A percentile compares a stretch with the other conserved stretches of the same genome.
Conservation (phyloP, 306 rosid genomes). For the Senna siamea region DNA sequence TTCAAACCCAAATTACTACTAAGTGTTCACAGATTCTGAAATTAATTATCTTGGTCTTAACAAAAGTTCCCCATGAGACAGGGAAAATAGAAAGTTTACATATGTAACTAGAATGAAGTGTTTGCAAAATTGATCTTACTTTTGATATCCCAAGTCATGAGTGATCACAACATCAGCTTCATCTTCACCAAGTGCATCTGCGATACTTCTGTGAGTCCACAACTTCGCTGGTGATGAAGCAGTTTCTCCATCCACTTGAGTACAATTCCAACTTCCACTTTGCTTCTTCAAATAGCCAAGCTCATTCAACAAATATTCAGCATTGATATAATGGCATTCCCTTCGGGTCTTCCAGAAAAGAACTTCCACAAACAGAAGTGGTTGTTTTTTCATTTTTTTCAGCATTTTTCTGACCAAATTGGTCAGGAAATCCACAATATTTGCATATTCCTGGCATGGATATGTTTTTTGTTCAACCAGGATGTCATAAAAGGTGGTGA, state of each 20-base stretch:
- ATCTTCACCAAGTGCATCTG: constrained; percentile 99
- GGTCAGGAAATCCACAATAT: constrained; percentile 69
- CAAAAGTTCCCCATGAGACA: constrained; percentile 11
- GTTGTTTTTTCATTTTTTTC: constrained; percentile 82
- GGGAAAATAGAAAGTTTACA: constrained; percentile 14
- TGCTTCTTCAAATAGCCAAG: constrained; percentile 73
- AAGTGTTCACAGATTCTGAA: constrained; percentile 27
- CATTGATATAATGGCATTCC: constrained; percentile 89
- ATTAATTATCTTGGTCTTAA: background rate
- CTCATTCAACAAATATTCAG: constrained; percentile 80
- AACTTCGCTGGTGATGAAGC: constrained; percentile 56
- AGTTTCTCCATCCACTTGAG: constrained; percentile 48
- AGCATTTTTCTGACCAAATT: constrained; percentile 83
- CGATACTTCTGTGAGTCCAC: constrained; percentile 69
- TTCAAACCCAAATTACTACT: background rate
- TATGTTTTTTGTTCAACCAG: constrained; percentile 75
- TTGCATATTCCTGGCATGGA: constrained; percentile 65
- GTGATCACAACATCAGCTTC: constrained; percentile 88
- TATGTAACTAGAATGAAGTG: constrained; percentile 26
- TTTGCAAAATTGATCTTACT: constrained; percentile 54
- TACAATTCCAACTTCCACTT: constrained; percentile 54
- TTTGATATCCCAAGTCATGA: constrained; percentile 56
- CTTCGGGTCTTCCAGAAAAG: constrained; percentile 93
- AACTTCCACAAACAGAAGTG: constrained; percentile 86
- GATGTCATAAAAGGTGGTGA: constrained; percentile 71